Evolutionary conservation across 495 filamentous ascomycete genomes (phyloP).

Genomic region (Hamigera avellanea): DNA sequence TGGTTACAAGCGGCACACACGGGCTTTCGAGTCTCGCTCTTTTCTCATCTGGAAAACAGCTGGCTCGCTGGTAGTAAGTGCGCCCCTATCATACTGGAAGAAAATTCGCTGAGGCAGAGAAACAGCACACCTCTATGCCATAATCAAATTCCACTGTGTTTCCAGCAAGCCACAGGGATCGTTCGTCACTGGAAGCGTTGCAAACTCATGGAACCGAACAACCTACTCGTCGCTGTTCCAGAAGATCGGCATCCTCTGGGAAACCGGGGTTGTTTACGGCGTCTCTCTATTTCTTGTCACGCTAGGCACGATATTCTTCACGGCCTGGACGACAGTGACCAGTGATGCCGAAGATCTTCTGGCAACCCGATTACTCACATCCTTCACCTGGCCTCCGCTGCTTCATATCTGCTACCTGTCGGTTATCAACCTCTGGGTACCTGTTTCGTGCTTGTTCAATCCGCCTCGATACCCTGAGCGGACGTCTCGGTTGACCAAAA

Average conservation of each 20-base stretch:
- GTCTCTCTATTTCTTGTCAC: constrained; percentile 9
- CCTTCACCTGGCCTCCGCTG: too few species aligned
- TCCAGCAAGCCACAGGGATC: constrained; percentile 23
- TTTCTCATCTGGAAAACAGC: constrained; percentile 23
- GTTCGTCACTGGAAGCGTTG: constrained; percentile 25
- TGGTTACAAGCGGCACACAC: constrained; percentile 12
- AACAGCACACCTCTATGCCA: constrained; percentile 13
- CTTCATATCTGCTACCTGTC: constrained; percentile 16
- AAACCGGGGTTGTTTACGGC: constrained; percentile 14
- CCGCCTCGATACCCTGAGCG: too few species aligned
- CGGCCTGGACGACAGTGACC: background rate
- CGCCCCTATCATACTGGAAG: too few species aligned
- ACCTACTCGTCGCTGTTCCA: constrained; percentile 3
- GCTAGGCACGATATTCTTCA: constrained; percentile 4
- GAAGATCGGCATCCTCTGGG: too few species aligned
- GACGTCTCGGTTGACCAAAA: too few species aligned
- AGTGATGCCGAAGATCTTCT: background rate
- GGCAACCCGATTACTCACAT: constrained; percentile 4
- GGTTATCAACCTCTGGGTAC: constrained; percentile 14
- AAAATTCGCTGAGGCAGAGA: too few species aligned
- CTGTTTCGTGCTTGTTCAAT: constrained; percentile 15
- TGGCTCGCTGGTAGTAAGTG: constrained; percentile 24
- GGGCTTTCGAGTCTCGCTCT: constrained; percentile 11
- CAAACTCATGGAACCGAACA: constrained; percentile 16
- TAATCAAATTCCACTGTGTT: constrained; percentile 18